Evolutionary conservation across 176 grass and related monocot species (phyloP), one percentile per base, ranked within the genome.

Genomic region (Rhynchospora breviuscula): DNA sequence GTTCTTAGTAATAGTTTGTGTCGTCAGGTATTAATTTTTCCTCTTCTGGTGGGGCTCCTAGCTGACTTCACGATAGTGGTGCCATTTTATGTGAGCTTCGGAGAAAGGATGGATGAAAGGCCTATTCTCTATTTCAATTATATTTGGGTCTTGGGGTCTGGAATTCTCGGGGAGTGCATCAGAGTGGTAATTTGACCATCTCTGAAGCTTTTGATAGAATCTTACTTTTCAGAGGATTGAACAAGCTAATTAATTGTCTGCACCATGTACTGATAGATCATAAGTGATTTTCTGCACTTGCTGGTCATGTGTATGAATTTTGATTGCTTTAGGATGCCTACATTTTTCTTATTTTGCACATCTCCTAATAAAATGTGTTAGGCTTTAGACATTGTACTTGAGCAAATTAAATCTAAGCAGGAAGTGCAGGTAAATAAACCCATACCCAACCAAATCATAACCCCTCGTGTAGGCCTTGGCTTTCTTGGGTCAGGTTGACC

Each of bases 31-130:
- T n/a, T 87, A 21, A 49, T 89, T 59, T 70, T 92, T 81, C 90
- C 90, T 49, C 68, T 87, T 78, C 81, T 89, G 62, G 82, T 78
- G 2, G 90, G 90, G 35, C 61, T 89, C 78, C 81, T 89, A 75
- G 84, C 86, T 51, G 60, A 92, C 69, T 85, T 84, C 80, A 70
- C 84, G 21, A 47, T 92, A 69, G 84, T 84, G 81, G 77, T 63
- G 76, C 90, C 87, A 64, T 86, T 92, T 6, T 40, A 61, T 60
- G 17, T 76, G 75, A 40, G 35, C 35, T 40, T 40, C 1, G 35
- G 35, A 40, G 35, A 40, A 40, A 31, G 80, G 0, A 15, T 23
- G 23, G 78, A 87, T 83, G 63, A 89, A 84, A 58, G 78, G n/a
- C 79, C 88, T 21, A 69, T 87, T 85, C 35, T 92, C 6, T 60